These are phyloP conservation scores for Solanum paucissectum DNA, from an alignment of 257 asterid species.

Conservation along the genomic window DNA sequence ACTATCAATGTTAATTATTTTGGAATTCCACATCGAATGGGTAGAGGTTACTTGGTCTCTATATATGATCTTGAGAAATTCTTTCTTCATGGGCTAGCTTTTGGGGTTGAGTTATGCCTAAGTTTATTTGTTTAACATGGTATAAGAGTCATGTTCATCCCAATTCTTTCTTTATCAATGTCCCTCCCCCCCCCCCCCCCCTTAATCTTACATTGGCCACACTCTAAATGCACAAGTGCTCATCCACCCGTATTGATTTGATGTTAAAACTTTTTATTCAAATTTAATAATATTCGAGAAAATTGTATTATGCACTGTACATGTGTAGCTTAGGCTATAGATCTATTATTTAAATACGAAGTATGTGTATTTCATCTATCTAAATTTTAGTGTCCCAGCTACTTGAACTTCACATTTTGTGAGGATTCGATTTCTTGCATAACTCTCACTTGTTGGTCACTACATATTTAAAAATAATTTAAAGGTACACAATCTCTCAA, in stretches of 20 bases:
- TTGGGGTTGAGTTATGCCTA: too few relatives aligned
- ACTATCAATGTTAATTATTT: too few relatives aligned
- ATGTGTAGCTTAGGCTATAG: not conserved
- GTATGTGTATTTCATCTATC: not conserved
- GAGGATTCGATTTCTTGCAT: not conserved
- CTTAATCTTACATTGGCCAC: not conserved
- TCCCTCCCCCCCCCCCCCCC: not conserved
- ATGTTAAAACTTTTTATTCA: not conserved
- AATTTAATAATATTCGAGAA: not conserved
- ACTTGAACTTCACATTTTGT: not conserved
- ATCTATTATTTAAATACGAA: not conserved
- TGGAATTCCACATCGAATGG: too few relatives aligned
- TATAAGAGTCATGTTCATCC: too few relatives aligned
- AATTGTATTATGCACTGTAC: not conserved
- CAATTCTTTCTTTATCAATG: not conserved
- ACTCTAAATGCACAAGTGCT: not conserved
- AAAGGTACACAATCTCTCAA: not conserved
- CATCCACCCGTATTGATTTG: not conserved
- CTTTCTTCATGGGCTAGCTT: too few relatives aligned
- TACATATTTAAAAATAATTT: too few relatives aligned
- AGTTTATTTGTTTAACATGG: too few relatives aligned
- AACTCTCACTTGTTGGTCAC: not conserved
- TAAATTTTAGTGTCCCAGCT: not conserved
- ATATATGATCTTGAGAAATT: too few relatives aligned
- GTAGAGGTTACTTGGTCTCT: too few relatives aligned